A percentile compares a stretch with the other conserved stretches of the same genome.
phyloP scores from a whole-genome alignment of 1,284 basidiomycete species.

The Malassezia caprae region DNA sequence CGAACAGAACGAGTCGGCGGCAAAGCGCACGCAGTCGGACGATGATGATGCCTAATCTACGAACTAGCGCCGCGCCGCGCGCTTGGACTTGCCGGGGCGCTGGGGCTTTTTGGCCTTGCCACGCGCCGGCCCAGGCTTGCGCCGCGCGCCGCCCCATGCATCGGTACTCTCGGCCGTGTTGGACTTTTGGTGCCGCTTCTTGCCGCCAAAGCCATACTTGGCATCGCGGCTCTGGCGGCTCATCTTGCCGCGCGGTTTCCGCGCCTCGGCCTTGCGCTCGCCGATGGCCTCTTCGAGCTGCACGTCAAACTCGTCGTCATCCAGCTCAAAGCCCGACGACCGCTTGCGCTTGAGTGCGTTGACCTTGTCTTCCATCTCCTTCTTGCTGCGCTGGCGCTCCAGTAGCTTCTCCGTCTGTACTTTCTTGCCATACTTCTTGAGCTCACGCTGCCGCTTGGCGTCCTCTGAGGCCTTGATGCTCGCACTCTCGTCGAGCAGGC shows the following conservation, averaged over 20 bases:
- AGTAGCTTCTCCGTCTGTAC: conserved; percentile 77
- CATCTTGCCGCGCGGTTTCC: conserved; percentile 29
- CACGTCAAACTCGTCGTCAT: conserved; percentile 65
- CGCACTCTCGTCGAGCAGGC: conserved; percentile 76
- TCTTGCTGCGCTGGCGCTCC: conserved; percentile 65
- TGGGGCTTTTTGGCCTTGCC: conserved; percentile 2
- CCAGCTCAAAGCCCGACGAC: conserved; percentile 54
- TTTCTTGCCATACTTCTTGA: conserved; percentile 97
- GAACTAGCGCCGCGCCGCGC: conserved; percentile 14
- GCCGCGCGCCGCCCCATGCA: conserved; percentile 21
- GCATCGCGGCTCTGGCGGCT: conserved; percentile 31
- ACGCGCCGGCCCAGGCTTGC: not conserved
- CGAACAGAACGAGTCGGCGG: not conserved
- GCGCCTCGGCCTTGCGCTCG: conserved; percentile 14
- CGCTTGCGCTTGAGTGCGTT: conserved; percentile 56
- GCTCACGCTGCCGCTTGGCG: conserved; percentile 79
- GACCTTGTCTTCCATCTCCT: conserved; percentile 60
- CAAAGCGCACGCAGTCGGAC: not conserved
- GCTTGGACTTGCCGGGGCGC: conserved; percentile 15
- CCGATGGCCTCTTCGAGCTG: conserved; percentile 55
- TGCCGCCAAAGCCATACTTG: conserved; percentile 44
- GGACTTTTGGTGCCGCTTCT: conserved; percentile 37
- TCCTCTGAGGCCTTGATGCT: conserved; percentile 84
- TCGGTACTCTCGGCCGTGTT: conserved; percentile 43
- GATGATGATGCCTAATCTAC: not conserved